phyloP scores from a whole-genome alignment of 1,139 yeast species.

The Suhomyces kunorum region DNA sequence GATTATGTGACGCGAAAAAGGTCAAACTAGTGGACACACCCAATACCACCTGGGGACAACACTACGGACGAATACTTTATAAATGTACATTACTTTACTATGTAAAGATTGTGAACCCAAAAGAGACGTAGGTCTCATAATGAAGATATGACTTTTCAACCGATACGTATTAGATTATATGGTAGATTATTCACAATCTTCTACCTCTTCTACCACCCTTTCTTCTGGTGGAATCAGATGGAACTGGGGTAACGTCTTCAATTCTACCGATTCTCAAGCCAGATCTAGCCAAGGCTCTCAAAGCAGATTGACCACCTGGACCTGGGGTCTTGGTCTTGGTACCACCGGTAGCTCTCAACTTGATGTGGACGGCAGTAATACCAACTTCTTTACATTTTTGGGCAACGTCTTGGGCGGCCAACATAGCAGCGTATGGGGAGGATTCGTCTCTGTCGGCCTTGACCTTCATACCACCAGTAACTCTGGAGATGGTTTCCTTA shows the following conservation, averaged over 20 bases:
- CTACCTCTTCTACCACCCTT: constrained; percentile 99
- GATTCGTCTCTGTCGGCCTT: constrained; percentile 99
- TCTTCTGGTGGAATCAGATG: constrained; percentile 99
- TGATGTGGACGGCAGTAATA: constrained; percentile 98
- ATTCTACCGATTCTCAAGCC: constrained; percentile 99
- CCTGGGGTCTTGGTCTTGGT: constrained; percentile 99
- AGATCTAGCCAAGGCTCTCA: constrained; percentile 99
- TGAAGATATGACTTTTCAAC: constrained; percentile 12
- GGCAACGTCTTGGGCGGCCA: constrained; percentile 99
- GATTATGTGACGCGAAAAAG: constrained; percentile 6
- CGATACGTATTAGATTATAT: constrained; percentile 16
- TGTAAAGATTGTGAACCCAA: constrained; percentile 12
- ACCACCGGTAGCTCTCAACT: constrained; percentile 99
- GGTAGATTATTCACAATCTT: constrained; percentile 70
- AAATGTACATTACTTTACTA: constrained; percentile 16
- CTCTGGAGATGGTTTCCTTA: constrained; percentile 99
- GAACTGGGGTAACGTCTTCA: constrained; percentile 99
- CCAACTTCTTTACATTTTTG: constrained; percentile 99
- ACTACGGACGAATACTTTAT: constrained; percentile 10
- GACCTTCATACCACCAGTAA: constrained; percentile 99
- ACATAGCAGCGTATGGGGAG: constrained; percentile 99
- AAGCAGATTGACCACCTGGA: constrained; percentile 99
- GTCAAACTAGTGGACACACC: neutral
- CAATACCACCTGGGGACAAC: neutral
- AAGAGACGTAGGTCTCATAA: constrained; percentile 7